A percentile compares a stretch with the other conserved stretches of the same genome.
Evolutionary conservation across 2,329 filamentous ascomycete species (phyloP).

Genomic region (Hypoxylon sp.): DNA sequence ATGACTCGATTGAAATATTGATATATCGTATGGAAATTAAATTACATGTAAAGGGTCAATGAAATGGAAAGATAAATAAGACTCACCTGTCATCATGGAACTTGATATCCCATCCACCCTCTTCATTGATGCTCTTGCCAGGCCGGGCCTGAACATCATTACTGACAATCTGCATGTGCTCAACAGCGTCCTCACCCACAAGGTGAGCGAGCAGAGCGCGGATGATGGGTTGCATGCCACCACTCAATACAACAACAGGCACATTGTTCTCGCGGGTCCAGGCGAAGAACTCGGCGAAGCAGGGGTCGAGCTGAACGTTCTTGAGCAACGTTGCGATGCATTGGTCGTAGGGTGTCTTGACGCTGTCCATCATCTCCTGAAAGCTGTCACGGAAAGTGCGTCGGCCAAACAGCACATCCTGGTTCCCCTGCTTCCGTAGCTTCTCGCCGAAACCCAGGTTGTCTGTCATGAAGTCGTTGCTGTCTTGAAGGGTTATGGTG

Average conservation of each 20-base stretch:
- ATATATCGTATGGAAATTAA: not conserved
- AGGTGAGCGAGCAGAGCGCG: conserved; percentile 83
- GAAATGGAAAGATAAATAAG: not conserved
- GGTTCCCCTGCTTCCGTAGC: conserved; percentile 79
- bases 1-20: not conserved
- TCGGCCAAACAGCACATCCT: conserved; percentile 78
- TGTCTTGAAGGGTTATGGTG: conserved; percentile 83
- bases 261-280: conserved; percentile 87
- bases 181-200: conserved; percentile 79
- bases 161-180: conserved; percentile 89
- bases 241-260: conserved; percentile 90
- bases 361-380: conserved; percentile 90
- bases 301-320: conserved; percentile 89
- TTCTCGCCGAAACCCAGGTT: conserved; percentile 86
- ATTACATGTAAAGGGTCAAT: not conserved
- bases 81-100: conserved; percentile 86
- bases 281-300: conserved; percentile 88
- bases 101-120: conserved; percentile 87
- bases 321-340: conserved; percentile 83
- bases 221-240: conserved; percentile 94
- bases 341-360: conserved; percentile 82
- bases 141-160: conserved; percentile 78
- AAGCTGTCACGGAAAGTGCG: conserved; percentile 88
- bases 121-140: conserved; percentile 80
- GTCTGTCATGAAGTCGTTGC: conserved; percentile 83